Evolutionary conservation across 768 basidiomycete genomes (phyloP).

Genomic region (Serendipita sp.): DNA sequence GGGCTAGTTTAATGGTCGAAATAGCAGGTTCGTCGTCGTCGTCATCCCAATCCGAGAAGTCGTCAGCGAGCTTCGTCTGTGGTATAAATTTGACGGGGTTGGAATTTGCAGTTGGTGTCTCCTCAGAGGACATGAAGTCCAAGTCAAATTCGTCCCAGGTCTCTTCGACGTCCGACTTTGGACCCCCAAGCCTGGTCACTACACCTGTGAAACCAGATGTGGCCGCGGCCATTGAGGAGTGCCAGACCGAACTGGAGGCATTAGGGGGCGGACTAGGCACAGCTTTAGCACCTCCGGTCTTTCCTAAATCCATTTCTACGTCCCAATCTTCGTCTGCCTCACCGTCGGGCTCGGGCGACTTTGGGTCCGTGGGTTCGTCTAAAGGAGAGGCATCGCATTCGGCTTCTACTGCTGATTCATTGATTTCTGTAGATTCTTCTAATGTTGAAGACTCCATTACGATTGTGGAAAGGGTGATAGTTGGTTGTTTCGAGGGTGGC

Average conservation of each 20-base stretch:
- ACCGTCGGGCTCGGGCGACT: slow-evolving; percentile 44
- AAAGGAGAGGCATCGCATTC: background rate
- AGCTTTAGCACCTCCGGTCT: slow-evolving; percentile 36
- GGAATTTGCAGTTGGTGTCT: slow-evolving; percentile 26
- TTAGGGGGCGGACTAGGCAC: slow-evolving; percentile 22
- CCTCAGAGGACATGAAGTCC: slow-evolving; percentile 6
- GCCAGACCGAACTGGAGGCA: slow-evolving; percentile 20
- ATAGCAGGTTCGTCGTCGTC: slow-evolving; percentile 67
- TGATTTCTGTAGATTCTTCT: background rate
- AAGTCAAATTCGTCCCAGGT: background rate
- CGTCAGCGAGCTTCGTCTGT: slow-evolving; percentile 21
- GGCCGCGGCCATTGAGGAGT: background rate
- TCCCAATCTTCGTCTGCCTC: slow-evolving; percentile 67
- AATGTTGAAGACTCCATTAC: background rate
- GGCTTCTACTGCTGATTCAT: background rate
- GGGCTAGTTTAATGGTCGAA: slow-evolving; percentile 63
- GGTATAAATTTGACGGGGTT: slow-evolving; percentile 22
- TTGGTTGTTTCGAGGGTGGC: no score
- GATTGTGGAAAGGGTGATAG: background rate
- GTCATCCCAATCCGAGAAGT: slow-evolving; percentile 17
- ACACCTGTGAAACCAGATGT: slow-evolving; percentile 12
- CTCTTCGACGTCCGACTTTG: slow-evolving; percentile 6
- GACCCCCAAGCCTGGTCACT: slow-evolving; percentile 31
- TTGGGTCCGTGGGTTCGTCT: slow-evolving; percentile 11
- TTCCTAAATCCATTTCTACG: slow-evolving; percentile 51